Evolutionary conservation across 2,329 filamentous ascomycete genomes (phyloP).

Genomic region (Aspergillus ibericus): DNA sequence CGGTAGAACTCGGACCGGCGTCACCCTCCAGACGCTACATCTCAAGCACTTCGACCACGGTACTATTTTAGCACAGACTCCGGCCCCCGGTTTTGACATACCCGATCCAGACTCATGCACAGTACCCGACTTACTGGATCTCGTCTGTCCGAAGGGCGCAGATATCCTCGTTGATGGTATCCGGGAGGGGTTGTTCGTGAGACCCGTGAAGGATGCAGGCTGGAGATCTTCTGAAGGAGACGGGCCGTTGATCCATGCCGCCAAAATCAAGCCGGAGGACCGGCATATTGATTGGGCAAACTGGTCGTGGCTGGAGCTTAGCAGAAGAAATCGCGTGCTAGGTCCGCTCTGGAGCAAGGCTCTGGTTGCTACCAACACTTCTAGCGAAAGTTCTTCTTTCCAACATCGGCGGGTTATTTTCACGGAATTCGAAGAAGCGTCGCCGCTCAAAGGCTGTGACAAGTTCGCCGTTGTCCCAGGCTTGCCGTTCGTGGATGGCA

Average conservation of each 20-base stretch:
- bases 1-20: slow-evolving; percentile 62
- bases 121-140: slow-evolving; percentile 51
- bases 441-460: slow-evolving; percentile 26
- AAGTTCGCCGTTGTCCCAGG: slow-evolving; percentile 35
- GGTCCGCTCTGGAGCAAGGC: slow-evolving; percentile 65
- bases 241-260: slow-evolving; percentile 56
- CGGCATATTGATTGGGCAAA: slow-evolving; percentile 60
- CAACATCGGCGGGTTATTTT: slow-evolving; percentile 40
- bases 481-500: slow-evolving; percentile 36
- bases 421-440: slow-evolving; percentile 35
- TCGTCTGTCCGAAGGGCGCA: slow-evolving; percentile 66
- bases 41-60: slow-evolving; percentile 75
- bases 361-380: slow-evolving; percentile 23
- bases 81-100: slow-evolving; percentile 56
- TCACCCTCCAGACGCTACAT: slow-evolving; percentile 86
- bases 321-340: slow-evolving; percentile 59
- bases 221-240: slow-evolving; percentile 26
- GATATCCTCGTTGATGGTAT: slow-evolving; percentile 69
- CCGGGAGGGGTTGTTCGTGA: slow-evolving; percentile 62
- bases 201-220: slow-evolving; percentile 50
- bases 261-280: slow-evolving; percentile 69
- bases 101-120: slow-evolving; percentile 50
- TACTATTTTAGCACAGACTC: slow-evolving; percentile 69
- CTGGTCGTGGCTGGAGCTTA: slow-evolving; percentile 57
- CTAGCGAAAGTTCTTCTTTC: slow-evolving; percentile 20